These are phyloP conservation scores for Penicillium glabrum DNA, from an alignment of 2,329 filamentous ascomycete species.

Conservation along the genomic window DNA sequence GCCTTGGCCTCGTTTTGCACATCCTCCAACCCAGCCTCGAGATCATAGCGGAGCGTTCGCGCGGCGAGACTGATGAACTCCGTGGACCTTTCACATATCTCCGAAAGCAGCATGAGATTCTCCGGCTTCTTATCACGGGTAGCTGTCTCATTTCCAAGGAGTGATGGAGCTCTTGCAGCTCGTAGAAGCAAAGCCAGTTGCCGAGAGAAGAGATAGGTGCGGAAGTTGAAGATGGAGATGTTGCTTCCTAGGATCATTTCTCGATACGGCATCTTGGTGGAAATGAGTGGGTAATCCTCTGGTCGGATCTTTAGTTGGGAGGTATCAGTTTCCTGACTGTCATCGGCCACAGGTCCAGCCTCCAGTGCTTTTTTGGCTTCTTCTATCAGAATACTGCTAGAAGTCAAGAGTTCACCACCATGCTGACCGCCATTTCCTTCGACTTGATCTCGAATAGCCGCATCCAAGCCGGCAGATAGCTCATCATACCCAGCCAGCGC, in stretches of 20 bases:
- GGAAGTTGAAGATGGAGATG: slow-evolving; percentile 94
- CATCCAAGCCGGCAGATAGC: slow-evolving; percentile 81
- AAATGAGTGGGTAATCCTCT: slow-evolving; percentile 44
- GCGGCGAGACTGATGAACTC: slow-evolving; percentile 82
- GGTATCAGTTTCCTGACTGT: slow-evolving; percentile 30
- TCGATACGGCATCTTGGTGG: slow-evolving; percentile 76
- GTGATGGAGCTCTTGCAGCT: slow-evolving; percentile 64
- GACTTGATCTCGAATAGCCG: slow-evolving; percentile 73
- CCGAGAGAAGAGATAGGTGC: slow-evolving; percentile 87
- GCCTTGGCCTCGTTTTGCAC: slow-evolving; percentile 34
- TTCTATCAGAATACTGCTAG: slow-evolving; percentile 71
- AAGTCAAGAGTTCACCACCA: slow-evolving; percentile 68
- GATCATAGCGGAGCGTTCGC: slow-evolving; percentile 75
- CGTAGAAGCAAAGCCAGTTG: slow-evolving; percentile 81
- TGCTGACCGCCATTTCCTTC: slow-evolving; percentile 63
- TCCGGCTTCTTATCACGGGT: slow-evolving; percentile 62
- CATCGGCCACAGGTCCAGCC: slow-evolving; percentile 29
- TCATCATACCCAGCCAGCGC: slow-evolving; percentile 94
- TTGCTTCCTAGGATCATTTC: slow-evolving; percentile 92
- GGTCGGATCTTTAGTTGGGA: slow-evolving; percentile 29
- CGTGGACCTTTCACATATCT: slow-evolving; percentile 78
- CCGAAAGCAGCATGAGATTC: slow-evolving; percentile 76
- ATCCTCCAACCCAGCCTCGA: slow-evolving; percentile 61
- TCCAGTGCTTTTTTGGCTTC: slow-evolving; percentile 56
- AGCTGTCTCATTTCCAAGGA: slow-evolving; percentile 40